A percentile compares a stretch with the other conserved stretches of the same genome.
Evolutionary conservation across 352 stramenopile species (phyloP).

Genomic region (Achlya hypogyna): DNA sequence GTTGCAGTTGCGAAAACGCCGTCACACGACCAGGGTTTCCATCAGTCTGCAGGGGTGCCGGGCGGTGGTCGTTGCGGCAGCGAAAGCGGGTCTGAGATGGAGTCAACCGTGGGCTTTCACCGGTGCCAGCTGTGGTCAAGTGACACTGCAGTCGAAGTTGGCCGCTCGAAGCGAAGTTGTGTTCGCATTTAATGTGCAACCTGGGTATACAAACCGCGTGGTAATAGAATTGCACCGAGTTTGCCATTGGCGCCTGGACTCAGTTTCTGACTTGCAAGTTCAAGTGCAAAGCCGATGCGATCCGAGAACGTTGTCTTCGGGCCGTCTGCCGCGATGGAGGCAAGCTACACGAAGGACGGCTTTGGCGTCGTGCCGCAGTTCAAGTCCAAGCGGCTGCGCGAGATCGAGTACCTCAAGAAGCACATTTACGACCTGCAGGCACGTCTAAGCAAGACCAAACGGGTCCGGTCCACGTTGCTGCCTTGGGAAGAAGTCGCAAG

Average conservation of each 20-base stretch:
- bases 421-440: slow-evolving; percentile 13
- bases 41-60: no score
- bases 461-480: neutral
- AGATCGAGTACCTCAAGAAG: slow-evolving; percentile 9
- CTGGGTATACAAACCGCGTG: no score
- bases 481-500: slow-evolving; percentile 12
- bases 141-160: neutral
- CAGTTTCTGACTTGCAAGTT: no score
- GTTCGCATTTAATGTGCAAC: no score
- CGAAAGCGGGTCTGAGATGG: neutral
- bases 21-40: no score
- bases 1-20: neutral
- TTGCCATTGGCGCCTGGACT: neutral
- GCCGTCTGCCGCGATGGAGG: no score
- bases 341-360: neutral
- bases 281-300: neutral
- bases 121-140: neutral
- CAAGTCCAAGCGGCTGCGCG: slow-evolving; percentile 10
- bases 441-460: neutral
- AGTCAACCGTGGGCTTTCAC: neutral
- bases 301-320: neutral
- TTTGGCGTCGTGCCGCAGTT: neutral
- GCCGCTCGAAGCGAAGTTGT: neutral
- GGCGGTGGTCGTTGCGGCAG: no score
- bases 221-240: neutral